Evolutionary conservation across 1,284 basidiomycete genomes (phyloP).

Genomic region (Puccinia sorghi): DNA sequence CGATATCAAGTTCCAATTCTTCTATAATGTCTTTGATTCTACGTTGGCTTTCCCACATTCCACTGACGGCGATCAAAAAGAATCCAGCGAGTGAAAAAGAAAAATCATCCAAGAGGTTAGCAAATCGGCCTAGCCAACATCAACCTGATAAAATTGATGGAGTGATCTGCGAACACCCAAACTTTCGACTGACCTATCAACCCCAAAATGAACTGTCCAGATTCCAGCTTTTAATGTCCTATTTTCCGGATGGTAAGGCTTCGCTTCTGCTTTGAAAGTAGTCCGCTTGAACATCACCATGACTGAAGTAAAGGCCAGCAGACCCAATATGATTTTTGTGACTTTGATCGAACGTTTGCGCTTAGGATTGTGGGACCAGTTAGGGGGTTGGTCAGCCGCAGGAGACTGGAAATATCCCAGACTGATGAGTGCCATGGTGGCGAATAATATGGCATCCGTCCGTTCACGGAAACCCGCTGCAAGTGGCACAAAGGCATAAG

Average conservation of each 20-base stretch:
- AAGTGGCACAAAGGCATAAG: conserved; percentile 90
- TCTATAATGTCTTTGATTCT: conserved; percentile 72
- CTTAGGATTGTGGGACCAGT: background rate
- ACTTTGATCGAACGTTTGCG: background rate
- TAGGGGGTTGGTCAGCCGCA: background rate
- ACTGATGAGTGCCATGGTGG: conserved; percentile 53
- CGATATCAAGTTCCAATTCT: conserved; percentile 57
- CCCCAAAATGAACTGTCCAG: conserved; percentile 81
- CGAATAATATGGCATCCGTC: conserved; percentile 65
- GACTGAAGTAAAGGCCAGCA: conserved; percentile 57
- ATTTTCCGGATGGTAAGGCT: conserved; percentile 69
- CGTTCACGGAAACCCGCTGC: conserved; percentile 76
- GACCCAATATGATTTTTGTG: conserved; percentile 11
- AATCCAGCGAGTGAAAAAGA: background rate
- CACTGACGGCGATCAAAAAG: conserved; percentile 63
- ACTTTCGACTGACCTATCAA: conserved; percentile 44
- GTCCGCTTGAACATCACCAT: conserved; percentile 65
- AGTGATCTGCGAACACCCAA: background rate
- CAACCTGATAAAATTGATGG: background rate
- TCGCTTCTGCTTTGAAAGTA: conserved; percentile 62
- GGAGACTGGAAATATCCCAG: conserved; percentile 39
- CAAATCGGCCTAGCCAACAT: background rate
- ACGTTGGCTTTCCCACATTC: conserved; percentile 77
- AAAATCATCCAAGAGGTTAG: conserved; percentile 59
- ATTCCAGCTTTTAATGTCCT: conserved; percentile 81